These are phyloP conservation scores for Lachancea nothofagi DNA, from an alignment of 805 yeast species.

Conservation along the genomic window DNA sequence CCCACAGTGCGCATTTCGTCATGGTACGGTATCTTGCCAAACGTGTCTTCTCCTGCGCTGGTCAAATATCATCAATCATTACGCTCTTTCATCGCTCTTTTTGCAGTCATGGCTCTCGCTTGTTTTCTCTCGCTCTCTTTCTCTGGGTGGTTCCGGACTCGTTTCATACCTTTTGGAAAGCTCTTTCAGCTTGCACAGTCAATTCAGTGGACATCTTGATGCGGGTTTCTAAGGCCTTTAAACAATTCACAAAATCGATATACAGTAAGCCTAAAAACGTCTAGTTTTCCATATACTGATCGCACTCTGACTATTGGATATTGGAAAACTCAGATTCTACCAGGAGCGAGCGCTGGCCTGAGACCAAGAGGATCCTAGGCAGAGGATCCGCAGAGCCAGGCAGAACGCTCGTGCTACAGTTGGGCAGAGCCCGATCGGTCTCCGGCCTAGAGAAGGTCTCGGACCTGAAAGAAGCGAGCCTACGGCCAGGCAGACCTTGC, in stretches of 20 bases:
- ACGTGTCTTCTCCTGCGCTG: too few species aligned
- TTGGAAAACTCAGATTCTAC: not conserved
- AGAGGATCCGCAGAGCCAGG: not conserved
- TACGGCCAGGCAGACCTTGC: too few species aligned
- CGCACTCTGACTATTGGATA: not conserved
- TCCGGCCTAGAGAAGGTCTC: too few species aligned
- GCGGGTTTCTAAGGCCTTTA: conserved; percentile 25
- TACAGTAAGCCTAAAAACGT: not conserved
- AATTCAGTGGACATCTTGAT: conserved; percentile 96
- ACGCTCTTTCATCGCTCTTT: not conserved
- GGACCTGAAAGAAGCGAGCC: too few species aligned
- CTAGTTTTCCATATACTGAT: not conserved
- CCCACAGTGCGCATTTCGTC: too few species aligned
- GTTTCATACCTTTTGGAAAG: conserved; percentile 97
- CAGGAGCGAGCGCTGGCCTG: not conserved
- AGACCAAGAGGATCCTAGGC: not conserved
- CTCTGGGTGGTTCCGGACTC: not conserved
- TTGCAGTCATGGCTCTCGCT: not conserved
- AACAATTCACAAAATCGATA: too few species aligned
- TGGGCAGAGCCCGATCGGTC: too few species aligned
- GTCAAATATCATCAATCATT: not conserved
- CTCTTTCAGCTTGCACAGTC: conserved; percentile 99
- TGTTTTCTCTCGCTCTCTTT: not conserved
- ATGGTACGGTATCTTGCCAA: too few species aligned
- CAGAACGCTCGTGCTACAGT: not conserved